Base-by-base conservation (phyloP, 2,329 filamentous ascomycete genomes). In the Cladorrhinum sp. region DNA sequence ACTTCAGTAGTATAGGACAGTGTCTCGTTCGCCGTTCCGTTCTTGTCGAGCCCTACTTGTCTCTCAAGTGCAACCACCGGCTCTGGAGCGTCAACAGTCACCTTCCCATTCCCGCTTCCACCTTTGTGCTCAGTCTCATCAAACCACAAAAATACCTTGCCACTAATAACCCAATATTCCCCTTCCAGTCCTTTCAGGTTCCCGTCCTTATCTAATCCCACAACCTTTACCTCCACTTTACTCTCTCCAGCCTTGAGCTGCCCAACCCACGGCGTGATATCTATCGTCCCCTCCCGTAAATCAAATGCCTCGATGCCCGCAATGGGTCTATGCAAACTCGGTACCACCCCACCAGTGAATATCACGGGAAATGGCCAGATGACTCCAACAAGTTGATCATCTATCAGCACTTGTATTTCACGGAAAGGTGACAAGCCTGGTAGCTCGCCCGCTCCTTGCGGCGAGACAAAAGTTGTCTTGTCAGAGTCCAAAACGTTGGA, bases 321-420 rank as follows among this genome's bases (percentile, higher is more conserved):
- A 57, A 95, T 81, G 0, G 91, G 91, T 6, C 90, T 80, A 82
- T 92, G 92, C 41, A 95, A 81, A 1, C 85, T 85, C 3, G 90
- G 90, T 1, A 89, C 87, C 5, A 96, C 80, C 1, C 91, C 91
- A 2, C 92, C 91, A 0, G 91, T 93, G 67, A 93, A 93, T 53
- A 96, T 87, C 18, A 92, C 81, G 0, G 91, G 90, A 67, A 90
- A 93, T 1, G 91, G 92, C 90, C 89, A 95, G 29, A 85, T 83
- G 1, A 92, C 85, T 1, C 91, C 91, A 1, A 89, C 89, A 22
- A 93, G 74, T 18, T 81, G 75, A 1, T 83, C 89, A 69, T 96
- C 91, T 56, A 96, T 90, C 49, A 83, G 77, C 0, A 95, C 77
- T 67, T 93, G 90, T 1, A 95, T 81, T 75, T 96, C 91, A 22